phyloP scores from a whole-genome alignment of 2,329 filamentous ascomycete genomes.

The Geoglossum cookeanum region DNA sequence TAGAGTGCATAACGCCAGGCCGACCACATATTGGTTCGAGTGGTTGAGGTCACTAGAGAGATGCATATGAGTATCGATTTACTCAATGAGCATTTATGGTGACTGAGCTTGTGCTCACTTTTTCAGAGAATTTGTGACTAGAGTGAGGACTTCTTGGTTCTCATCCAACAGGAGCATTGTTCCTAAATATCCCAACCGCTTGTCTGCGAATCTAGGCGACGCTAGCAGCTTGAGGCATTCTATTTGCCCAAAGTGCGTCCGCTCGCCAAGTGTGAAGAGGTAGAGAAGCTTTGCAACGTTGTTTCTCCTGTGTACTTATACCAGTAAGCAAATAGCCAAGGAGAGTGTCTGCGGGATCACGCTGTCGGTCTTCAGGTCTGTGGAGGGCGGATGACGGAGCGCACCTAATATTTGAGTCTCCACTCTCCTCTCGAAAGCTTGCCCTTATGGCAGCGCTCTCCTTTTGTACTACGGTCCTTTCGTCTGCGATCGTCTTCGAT shows the following conservation, averaged over 20 bases:
- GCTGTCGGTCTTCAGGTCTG: constrained; percentile 1
- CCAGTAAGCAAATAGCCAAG: constrained; percentile 10
- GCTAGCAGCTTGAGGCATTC: constrained; percentile 96
- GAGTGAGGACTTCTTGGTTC: constrained; percentile 91
- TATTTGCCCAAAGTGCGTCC: constrained; percentile 97
- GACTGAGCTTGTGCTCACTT: constrained; percentile 41
- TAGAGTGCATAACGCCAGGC: constrained; percentile 84
- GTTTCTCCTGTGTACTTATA: constrained; percentile 49
- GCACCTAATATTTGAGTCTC: constrained; percentile 77
- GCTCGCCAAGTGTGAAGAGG: constrained; percentile 90
- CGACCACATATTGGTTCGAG: constrained; percentile 96
- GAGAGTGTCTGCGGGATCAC: not conserved
- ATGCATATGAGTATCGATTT: constrained; percentile 18
- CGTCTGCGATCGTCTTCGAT: constrained; percentile 96
- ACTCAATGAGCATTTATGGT: constrained; percentile 5
- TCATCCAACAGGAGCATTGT: constrained; percentile 93
- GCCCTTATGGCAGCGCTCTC: constrained; percentile 95
- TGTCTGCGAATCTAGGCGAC: constrained; percentile 93
- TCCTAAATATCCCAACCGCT: constrained; percentile 83
- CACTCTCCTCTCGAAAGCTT: constrained; percentile 93
- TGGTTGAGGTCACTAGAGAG: constrained; percentile 68
- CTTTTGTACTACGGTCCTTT: constrained; percentile 95
- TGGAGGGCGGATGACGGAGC: constrained; percentile 13
- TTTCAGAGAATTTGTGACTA: constrained; percentile 94
- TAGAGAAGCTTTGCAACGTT: constrained; percentile 98